Conservation (phyloP, 805 yeast genomes). For the Lipomyces oligophaga region DNA sequence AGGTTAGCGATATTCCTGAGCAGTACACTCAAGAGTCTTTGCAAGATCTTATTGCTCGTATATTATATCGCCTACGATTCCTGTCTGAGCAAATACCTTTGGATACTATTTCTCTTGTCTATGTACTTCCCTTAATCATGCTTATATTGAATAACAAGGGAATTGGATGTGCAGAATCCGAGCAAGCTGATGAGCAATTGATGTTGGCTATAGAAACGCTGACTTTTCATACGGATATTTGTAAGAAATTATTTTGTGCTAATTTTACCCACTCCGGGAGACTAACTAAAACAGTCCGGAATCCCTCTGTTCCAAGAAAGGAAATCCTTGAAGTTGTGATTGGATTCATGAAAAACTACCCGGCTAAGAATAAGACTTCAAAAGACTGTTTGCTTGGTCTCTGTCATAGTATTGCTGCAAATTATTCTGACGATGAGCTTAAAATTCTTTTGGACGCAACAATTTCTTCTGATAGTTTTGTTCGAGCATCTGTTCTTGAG, state of each 20-base stretch:
- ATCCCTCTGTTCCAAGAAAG: slow-evolving; percentile 63
- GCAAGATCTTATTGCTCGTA: slow-evolving; percentile 54
- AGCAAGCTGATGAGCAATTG: slow-evolving; percentile 87
- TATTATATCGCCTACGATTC: slow-evolving; percentile 71
- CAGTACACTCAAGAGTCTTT: slow-evolving; percentile 51
- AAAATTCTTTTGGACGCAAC: slow-evolving; percentile 52
- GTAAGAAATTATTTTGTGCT: slow-evolving; percentile 39
- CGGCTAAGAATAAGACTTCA: slow-evolving; percentile 74
- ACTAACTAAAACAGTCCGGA: slow-evolving; percentile 43
- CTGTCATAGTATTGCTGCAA: slow-evolving; percentile 69
- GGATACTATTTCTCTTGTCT: slow-evolving; percentile 64
- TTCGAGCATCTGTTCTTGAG: slow-evolving; percentile 75
- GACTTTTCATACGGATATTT: slow-evolving; percentile 47
- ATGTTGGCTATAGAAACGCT: slow-evolving; percentile 44
- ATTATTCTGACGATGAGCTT: slow-evolving; percentile 56
- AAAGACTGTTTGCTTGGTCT: slow-evolving; percentile 78
- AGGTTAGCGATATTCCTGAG: slow-evolving; percentile 39
- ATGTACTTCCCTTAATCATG: slow-evolving; percentile 68
- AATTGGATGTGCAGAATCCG: slow-evolving; percentile 45
- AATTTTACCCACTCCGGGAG: too few relatives aligned
- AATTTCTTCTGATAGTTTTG: slow-evolving; percentile 62
- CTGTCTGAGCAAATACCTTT: slow-evolving; percentile 68
- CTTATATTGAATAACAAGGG: slow-evolving; percentile 67
- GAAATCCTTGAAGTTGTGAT: slow-evolving; percentile 60
- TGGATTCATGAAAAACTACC: slow-evolving; percentile 57